phyloP scores from a whole-genome alignment of 2,329 filamentous ascomycete species.

The Fonsecaea multimorphosa region DNA sequence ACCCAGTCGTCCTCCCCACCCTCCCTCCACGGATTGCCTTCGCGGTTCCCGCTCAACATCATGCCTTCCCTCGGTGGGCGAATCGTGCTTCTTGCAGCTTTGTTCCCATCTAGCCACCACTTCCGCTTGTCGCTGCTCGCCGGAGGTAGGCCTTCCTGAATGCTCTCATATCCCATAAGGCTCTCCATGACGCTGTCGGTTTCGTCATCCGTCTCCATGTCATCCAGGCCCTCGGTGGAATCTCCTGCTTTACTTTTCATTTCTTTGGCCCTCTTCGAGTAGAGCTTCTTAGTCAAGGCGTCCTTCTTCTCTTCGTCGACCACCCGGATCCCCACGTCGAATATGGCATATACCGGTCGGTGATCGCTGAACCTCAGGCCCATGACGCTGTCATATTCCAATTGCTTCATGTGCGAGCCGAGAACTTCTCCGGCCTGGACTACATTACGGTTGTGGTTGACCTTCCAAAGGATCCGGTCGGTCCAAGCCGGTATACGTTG shows the following conservation, averaged over 20 bases:
- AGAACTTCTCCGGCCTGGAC: constrained; percentile 32
- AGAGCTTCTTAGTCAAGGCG: constrained; percentile 74
- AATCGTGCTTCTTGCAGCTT: constrained; percentile 74
- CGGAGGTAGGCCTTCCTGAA: constrained; percentile 75
- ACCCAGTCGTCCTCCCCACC: constrained; percentile 82
- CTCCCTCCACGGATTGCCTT: constrained; percentile 78
- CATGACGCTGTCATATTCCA: constrained; percentile 82
- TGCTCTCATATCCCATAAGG: constrained; percentile 77
- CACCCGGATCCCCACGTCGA: constrained; percentile 81
- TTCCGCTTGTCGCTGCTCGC: constrained; percentile 67
- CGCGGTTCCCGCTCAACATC: constrained; percentile 73
- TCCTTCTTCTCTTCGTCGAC: constrained; percentile 78
- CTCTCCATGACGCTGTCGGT: constrained; percentile 67
- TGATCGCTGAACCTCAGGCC: constrained; percentile 91
- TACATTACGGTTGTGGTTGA: constrained; percentile 34
- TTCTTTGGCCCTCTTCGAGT: constrained; percentile 64
- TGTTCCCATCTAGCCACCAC: constrained; percentile 70
- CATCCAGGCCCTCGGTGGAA: constrained; percentile 66
- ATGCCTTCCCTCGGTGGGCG: constrained; percentile 68
- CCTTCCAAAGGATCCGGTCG: constrained; percentile 84
- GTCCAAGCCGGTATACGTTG: constrained; percentile 96
- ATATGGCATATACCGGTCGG: constrained; percentile 89
- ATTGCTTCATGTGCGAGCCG: constrained; percentile 79
- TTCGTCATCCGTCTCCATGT: constrained; percentile 44
- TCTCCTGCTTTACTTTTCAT: constrained; percentile 69